Conservation (phyloP, 805 yeast species). For the Cephaloascus albidus region DNA sequence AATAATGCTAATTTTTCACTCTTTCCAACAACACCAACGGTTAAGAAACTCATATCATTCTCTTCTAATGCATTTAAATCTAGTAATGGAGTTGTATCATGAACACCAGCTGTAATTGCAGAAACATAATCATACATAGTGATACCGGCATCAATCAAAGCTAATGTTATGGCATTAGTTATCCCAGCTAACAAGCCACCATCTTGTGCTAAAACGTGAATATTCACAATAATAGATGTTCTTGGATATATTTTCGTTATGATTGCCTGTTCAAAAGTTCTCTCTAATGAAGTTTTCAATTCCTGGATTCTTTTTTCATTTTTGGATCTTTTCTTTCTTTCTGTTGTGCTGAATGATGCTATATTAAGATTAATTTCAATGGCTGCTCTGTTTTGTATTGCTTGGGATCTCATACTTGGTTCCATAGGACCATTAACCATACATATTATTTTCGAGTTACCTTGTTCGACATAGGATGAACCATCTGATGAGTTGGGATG, state of each 20-base stretch:
- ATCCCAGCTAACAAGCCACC: constrained; percentile 80
- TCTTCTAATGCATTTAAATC: constrained; percentile 83
- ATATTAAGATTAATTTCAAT: constrained; percentile 58
- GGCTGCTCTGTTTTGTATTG: constrained; percentile 41
- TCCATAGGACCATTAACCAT: constrained; percentile 87
- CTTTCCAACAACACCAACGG: constrained; percentile 79
- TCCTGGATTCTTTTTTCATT: constrained; percentile 67
- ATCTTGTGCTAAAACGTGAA: constrained; percentile 80
- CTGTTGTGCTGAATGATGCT: constrained; percentile 75
- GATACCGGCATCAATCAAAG: constrained; percentile 90
- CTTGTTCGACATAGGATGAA: constrained; percentile 85
- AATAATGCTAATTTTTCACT: constrained; percentile 71
- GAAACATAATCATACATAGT: constrained; percentile 88
- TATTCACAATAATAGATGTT: constrained; percentile 64
- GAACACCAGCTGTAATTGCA: constrained; percentile 71
- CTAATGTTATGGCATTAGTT: constrained; percentile 80
- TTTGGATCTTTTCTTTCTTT: constrained; percentile 58
- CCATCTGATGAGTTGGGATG: constrained; percentile 89
- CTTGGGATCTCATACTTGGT: constrained; percentile 48
- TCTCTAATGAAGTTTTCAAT: constrained; percentile 53
- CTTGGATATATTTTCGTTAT: constrained; percentile 72
- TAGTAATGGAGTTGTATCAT: constrained; percentile 65
- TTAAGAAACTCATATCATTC: constrained; percentile 68
- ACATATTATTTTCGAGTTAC: constrained; percentile 82
- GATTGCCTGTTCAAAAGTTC: constrained; percentile 68